phyloP scores from a whole-genome alignment of 1,139 yeast genomes.

The Candida glucosophila region DNA sequence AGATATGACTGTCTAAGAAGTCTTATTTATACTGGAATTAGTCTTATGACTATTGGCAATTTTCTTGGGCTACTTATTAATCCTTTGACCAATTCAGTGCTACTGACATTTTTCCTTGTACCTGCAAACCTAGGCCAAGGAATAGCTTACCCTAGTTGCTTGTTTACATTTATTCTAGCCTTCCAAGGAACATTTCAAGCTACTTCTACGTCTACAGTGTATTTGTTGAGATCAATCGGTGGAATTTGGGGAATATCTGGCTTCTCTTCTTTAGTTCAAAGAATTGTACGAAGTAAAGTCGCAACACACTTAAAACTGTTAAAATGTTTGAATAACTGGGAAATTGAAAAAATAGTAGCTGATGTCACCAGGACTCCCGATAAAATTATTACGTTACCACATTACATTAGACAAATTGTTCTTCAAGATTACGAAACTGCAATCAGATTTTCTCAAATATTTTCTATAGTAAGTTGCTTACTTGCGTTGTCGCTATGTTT shows the following conservation, averaged over 20 bases:
- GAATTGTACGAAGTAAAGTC: constrained; percentile 9
- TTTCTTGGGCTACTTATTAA: constrained; percentile 17
- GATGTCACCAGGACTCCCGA: constrained; percentile 13
- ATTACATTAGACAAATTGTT: constrained; percentile 8
- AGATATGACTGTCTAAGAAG: constrained; percentile 11
- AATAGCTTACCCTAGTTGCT: constrained; percentile 26
- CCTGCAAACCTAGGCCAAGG: constrained; percentile 37
- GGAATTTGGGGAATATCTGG: constrained; percentile 34
- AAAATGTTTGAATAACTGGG: constrained; percentile 6
- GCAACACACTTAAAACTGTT: constrained; percentile 7
- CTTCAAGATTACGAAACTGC: constrained; percentile 13
- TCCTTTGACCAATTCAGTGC: constrained; percentile 12
- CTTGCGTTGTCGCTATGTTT: constrained; percentile 12
- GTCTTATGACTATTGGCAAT: constrained; percentile 26
- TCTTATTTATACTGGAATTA: constrained; percentile 19
- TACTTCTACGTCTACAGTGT: constrained; percentile 29
- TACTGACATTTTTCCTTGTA: constrained; percentile 15
- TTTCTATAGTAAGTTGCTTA: constrained; percentile 12
- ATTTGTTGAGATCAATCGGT: constrained; percentile 29
- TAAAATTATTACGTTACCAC: constrained; percentile 8
- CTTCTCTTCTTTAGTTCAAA: constrained; percentile 22
- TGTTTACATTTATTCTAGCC: constrained; percentile 29
- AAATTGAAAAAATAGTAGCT: constrained; percentile 9
- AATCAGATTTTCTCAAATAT: constrained; percentile 13
- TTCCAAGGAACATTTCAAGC: constrained; percentile 22